Evolutionary conservation across 352 stramenopile species (phyloP).

Genomic region (Globisporangium nodosum): DNA sequence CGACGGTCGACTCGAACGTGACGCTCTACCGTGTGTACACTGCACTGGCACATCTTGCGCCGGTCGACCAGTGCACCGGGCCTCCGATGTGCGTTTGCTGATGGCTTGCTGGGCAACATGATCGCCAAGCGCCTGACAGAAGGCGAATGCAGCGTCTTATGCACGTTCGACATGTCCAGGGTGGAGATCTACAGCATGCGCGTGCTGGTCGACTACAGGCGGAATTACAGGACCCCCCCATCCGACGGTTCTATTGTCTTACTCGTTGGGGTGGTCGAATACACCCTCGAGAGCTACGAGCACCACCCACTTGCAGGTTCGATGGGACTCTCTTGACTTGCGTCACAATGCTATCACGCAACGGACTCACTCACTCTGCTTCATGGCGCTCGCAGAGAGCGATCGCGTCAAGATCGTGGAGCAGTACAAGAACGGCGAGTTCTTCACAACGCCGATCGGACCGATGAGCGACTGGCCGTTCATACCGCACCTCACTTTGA

Average conservation of each 20-base stretch:
- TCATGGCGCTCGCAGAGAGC: neutral
- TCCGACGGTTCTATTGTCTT: neutral
- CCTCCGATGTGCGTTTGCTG: neutral
- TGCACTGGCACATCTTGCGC: slow-evolving; percentile 30
- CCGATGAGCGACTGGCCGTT: too few species aligned
- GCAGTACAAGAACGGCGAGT: neutral
- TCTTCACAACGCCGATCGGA: too few species aligned
- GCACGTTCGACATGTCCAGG: slow-evolving; percentile 53
- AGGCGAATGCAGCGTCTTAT: slow-evolving; percentile 17
- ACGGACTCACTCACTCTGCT: too few species aligned
- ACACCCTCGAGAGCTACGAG: slow-evolving; percentile 55
- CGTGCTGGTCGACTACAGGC: slow-evolving; percentile 25
- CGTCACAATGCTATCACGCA: neutral
- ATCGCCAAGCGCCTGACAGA: neutral
- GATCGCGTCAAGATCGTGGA: neutral
- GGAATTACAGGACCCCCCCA: neutral
- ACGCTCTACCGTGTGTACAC: slow-evolving; percentile 45
- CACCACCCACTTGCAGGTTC: slow-evolving; percentile 42
- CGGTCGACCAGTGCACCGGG: slow-evolving; percentile 27
- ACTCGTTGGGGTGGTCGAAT: slow-evolving; percentile 7
- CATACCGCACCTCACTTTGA: too few species aligned
- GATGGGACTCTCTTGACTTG: neutral
- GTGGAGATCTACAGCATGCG: slow-evolving; percentile 67
- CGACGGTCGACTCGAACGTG: slow-evolving; percentile 22
- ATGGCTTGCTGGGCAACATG: too few species aligned